phyloP scores from a whole-genome alignment of 2,329 filamentous ascomycete species.

The Colletotrichum plurivorum region DNA sequence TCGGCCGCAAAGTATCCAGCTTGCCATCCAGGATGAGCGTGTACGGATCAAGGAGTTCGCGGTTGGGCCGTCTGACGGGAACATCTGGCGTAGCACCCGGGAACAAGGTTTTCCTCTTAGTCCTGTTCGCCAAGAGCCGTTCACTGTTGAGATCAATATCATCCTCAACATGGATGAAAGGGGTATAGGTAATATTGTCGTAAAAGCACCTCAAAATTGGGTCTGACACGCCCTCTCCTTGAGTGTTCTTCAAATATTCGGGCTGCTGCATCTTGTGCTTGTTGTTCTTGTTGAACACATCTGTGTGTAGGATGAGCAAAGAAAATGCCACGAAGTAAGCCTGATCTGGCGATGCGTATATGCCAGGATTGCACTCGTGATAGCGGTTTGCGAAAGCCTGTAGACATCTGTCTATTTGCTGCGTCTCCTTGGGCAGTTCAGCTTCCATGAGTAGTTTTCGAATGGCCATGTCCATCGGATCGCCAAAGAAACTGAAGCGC shows the following conservation, averaged over 20 bases:
- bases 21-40: slow-evolving; percentile 93
- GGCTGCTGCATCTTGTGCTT: slow-evolving; percentile 98
- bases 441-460: slow-evolving; percentile 97
- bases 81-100: slow-evolving; percentile 75
- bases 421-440: slow-evolving; percentile 95
- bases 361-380: slow-evolving; percentile 97
- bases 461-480: slow-evolving; percentile 98
- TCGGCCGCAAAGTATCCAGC: slow-evolving; percentile 85
- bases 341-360: slow-evolving; percentile 91
- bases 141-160: slow-evolving; percentile 86
- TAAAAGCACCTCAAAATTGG: slow-evolving; percentile 97
- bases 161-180: slow-evolving; percentile 97
- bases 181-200: slow-evolving; percentile 98
- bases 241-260: slow-evolving; percentile 96
- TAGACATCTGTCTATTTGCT: slow-evolving; percentile 95
- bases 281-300: slow-evolving; percentile 99
- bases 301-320: slow-evolving; percentile 94
- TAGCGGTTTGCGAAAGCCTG: slow-evolving; percentile 97
- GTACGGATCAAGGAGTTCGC: slow-evolving; percentile 95
- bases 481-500: slow-evolving; percentile 93
- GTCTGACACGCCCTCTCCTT: slow-evolving; percentile 91
- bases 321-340: slow-evolving; percentile 99
- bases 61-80: slow-evolving; percentile 71
- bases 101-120: slow-evolving; percentile 79
- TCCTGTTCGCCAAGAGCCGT: slow-evolving; percentile 78